Conservation (phyloP, 495 filamentous ascomycete genomes). For the Penicillium subrubescens region DNA sequence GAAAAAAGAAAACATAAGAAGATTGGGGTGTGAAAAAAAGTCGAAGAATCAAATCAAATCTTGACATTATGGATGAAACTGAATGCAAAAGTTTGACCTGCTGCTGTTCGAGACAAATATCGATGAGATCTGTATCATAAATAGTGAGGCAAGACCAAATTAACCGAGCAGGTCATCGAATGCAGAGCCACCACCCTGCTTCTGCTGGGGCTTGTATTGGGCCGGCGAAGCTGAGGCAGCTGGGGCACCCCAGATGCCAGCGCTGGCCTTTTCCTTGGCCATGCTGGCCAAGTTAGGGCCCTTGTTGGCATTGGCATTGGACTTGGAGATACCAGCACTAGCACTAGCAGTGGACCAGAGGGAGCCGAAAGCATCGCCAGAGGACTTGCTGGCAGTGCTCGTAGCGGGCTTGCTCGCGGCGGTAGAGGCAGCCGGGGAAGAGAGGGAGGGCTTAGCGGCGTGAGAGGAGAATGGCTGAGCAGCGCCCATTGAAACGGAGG, state of each 20-base stretch:
- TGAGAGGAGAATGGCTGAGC: conserved; percentile 34
- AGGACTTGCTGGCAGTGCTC: conserved; percentile 54
- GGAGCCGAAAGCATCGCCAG: conserved; percentile 82
- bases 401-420: conserved; percentile 47
- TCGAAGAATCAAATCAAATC: neutral
- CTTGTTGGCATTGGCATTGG: conserved; percentile 60
- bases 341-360: conserved; percentile 81
- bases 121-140: neutral
- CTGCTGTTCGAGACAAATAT: neutral
- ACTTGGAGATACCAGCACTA: conserved; percentile 77
- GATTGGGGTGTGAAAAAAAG: neutral
- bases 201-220: conserved; percentile 32
- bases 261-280: conserved; percentile 92
- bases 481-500: conserved; percentile 58
- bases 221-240: conserved; percentile 40
- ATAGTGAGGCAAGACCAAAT: conserved; percentile 1
- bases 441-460: conserved; percentile 35
- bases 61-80: conserved; percentile 2
- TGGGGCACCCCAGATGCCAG: conserved; percentile 86
- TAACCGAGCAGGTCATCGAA: conserved; percentile 70
- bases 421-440: conserved; percentile 40
- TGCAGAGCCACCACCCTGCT: conserved; percentile 45
- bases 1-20: neutral
- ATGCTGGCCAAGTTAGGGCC: conserved; percentile 83
- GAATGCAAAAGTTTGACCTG: neutral